Percentiles rank a stretch among this genome's conserved stretches.
phyloP scores from a whole-genome alignment of 2,329 filamentous ascomycete genomes.

The Didymella arachidicola region DNA sequence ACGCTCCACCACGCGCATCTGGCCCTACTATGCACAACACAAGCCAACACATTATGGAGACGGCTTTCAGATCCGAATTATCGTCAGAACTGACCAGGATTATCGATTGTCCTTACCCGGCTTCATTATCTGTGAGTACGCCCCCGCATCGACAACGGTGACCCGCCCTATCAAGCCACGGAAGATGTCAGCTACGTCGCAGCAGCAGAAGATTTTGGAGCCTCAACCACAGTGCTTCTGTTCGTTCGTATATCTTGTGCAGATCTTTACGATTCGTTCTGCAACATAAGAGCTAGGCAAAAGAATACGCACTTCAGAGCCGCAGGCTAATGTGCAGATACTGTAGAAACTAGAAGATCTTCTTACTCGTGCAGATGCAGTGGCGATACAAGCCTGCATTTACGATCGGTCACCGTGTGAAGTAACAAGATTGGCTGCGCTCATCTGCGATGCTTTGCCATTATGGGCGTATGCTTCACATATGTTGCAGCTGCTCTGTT shows the following conservation, averaged over 20 bases:
- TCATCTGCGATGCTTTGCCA: constrained; percentile 59
- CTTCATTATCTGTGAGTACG: constrained; percentile 58
- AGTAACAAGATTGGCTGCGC: constrained; percentile 52
- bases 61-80: constrained; percentile 35
- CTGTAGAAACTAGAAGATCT: constrained; percentile 49
- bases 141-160: constrained; percentile 16
- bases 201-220: neutral
- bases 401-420: constrained; percentile 58
- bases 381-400: constrained; percentile 57
- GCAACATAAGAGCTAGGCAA: neutral
- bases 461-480: constrained; percentile 60
- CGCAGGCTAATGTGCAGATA: constrained; percentile 35
- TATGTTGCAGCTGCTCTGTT: constrained; percentile 61
- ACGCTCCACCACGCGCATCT: constrained; percentile 22
- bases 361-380: constrained; percentile 41
- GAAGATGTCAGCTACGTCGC: neutral
- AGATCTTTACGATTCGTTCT: neutral
- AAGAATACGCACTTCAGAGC: constrained; percentile 21
- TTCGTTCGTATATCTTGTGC: neutral
- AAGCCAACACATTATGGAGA: constrained; percentile 27
- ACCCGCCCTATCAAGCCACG: neutral
- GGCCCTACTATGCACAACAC: constrained; percentile 13
- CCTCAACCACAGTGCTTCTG: no score
- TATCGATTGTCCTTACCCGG: constrained; percentile 59
- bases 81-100: constrained; percentile 57